phyloP scores from a whole-genome alignment of 2,329 filamentous ascomycete species.

The Cryphonectria parasitica region DNA sequence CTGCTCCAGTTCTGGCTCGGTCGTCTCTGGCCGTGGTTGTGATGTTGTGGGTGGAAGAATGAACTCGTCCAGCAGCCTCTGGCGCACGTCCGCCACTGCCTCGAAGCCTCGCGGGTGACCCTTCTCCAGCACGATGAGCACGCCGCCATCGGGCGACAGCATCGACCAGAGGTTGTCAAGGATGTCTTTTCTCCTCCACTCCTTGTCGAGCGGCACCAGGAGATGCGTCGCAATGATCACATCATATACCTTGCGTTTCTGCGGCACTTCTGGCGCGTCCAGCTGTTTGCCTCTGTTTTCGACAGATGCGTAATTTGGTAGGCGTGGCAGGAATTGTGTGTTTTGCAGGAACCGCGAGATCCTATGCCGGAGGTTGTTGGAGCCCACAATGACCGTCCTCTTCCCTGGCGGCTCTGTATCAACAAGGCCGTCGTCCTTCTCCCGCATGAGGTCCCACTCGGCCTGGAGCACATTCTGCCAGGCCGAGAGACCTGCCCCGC shows the following conservation, averaged over 20 bases:
- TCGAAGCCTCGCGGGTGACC: conserved; percentile 91
- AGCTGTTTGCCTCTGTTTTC: conserved; percentile 62
- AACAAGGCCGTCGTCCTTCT: conserved; percentile 48
- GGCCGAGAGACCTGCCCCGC: conserved; percentile 72
- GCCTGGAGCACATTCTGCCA: conserved; percentile 79
- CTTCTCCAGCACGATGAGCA: conserved; percentile 88
- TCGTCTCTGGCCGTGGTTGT: conserved; percentile 41
- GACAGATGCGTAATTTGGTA: conserved; percentile 80
- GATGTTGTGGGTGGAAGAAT: conserved; percentile 65
- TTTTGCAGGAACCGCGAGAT: conserved; percentile 79
- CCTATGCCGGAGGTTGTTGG: conserved; percentile 73
- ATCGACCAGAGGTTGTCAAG: conserved; percentile 90
- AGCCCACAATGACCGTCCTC: conserved; percentile 79
- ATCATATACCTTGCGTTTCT: conserved; percentile 79
- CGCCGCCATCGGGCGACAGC: conserved; percentile 79
- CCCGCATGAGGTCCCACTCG: conserved; percentile 75
- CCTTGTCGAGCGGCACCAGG: conserved; percentile 75
- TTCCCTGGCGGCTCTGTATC: conserved; percentile 63
- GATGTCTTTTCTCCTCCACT: conserved; percentile 75
- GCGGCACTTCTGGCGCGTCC: conserved; percentile 58
- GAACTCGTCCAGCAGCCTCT: conserved; percentile 75
- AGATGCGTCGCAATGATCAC: conserved; percentile 88
- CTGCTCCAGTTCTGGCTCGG: conserved; percentile 44
- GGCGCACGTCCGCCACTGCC: conserved; percentile 81
- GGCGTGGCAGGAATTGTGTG: conserved; percentile 86